Evolutionary conservation across 2,329 filamentous ascomycete genomes (phyloP).

Genomic region (Alternaria panax): DNA sequence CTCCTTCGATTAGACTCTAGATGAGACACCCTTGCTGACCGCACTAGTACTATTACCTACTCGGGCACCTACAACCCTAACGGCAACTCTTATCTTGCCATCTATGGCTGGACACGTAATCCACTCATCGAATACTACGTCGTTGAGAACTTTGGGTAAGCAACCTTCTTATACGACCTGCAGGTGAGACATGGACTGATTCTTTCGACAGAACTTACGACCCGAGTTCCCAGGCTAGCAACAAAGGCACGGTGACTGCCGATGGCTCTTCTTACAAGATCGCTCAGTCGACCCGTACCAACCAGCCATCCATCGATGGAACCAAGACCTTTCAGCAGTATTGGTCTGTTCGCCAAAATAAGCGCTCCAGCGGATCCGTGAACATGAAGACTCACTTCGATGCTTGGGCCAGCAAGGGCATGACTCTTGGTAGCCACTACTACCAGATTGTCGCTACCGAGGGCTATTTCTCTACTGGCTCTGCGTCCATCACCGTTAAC

Average conservation of each 20-base stretch:
- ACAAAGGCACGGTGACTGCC: constrained; percentile 42
- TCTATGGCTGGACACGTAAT: constrained; percentile 65
- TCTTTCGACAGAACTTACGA: constrained; percentile 50
- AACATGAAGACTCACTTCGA: constrained; percentile 47
- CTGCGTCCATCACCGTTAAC: constrained; percentile 57
- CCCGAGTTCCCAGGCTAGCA: constrained; percentile 54
- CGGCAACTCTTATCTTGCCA: constrained; percentile 58
- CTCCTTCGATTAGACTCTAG: constrained; percentile 7
- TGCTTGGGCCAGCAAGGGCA: constrained; percentile 44
- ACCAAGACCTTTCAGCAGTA: constrained; percentile 62
- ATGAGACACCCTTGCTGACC: neutral
- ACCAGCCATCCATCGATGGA: constrained; percentile 59
- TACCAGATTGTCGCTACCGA: constrained; percentile 50
- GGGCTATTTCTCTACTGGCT: constrained; percentile 61
- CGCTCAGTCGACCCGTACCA: constrained; percentile 40
- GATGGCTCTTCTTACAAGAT: constrained; percentile 47
- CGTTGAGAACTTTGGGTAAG: constrained; percentile 59
- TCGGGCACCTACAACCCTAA: constrained; percentile 44
- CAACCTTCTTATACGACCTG: neutral
- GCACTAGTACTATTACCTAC: constrained; percentile 44
- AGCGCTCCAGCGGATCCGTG: constrained; percentile 42
- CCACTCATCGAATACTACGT: constrained; percentile 63
- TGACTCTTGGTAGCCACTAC: constrained; percentile 42
- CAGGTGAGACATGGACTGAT: neutral
- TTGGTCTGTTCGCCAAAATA: constrained; percentile 52